A percentile compares a stretch with the other conserved stretches of the same genome.
These are phyloP conservation scores for Saccharomycopsis babjevae DNA, from an alignment of 805 yeast species.

Conservation along the genomic window DNA sequence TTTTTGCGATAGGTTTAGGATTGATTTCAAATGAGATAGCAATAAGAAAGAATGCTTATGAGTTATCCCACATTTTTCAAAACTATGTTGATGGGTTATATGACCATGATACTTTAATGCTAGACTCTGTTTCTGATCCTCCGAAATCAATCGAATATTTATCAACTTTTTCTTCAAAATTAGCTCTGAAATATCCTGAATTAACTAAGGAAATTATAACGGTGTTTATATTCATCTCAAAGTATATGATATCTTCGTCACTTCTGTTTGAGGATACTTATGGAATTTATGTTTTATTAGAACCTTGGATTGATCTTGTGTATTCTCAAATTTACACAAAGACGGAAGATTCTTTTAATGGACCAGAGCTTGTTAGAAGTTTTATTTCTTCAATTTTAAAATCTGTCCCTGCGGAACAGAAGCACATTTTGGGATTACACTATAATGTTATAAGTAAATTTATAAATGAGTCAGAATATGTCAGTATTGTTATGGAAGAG, in stretches of 20 bases:
- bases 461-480: constrained; percentile 38
- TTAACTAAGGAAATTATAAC: constrained; percentile 47
- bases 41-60: constrained; percentile 54
- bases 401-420: constrained; percentile 40
- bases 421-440: constrained; percentile 43
- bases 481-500: constrained; percentile 58
- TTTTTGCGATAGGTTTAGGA: constrained; percentile 60
- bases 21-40: constrained; percentile 48
- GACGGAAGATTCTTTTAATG: constrained; percentile 37
- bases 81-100: constrained; percentile 47
- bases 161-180: constrained; percentile 36
- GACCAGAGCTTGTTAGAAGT: constrained; percentile 50
- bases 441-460: constrained; percentile 59
- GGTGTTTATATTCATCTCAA: constrained; percentile 43
- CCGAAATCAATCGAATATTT: constrained; percentile 10
- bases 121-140: constrained; percentile 13
- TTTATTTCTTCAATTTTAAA: constrained; percentile 53
- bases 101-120: constrained; percentile 36
- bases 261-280: not conserved
- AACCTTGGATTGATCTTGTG: constrained; percentile 71
- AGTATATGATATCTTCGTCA: constrained; percentile 21
- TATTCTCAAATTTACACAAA: constrained; percentile 42
- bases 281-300: constrained; percentile 31
- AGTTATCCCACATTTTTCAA: constrained; percentile 52
- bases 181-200: constrained; percentile 48